Conservation (phyloP, 495 filamentous ascomycete genomes). For the Aspergillus heteromorphus region DNA sequence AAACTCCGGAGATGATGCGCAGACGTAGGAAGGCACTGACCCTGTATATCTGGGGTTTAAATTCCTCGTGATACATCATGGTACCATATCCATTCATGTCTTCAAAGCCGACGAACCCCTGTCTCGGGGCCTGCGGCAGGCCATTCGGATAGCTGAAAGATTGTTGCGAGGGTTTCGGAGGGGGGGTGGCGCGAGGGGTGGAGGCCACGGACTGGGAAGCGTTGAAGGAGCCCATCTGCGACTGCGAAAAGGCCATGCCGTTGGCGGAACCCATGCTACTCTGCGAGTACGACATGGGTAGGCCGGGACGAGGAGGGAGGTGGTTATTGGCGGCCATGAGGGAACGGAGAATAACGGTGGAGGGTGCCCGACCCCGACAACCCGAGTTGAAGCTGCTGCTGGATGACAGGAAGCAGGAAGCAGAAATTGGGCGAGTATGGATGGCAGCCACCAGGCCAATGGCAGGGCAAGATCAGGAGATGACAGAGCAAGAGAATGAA, state of each 20-base stretch:
- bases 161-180: slow-evolving; percentile 41
- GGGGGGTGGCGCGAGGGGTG: slow-evolving; percentile 51
- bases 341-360: background rate
- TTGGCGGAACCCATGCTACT: slow-evolving; percentile 38
- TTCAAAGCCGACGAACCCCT: slow-evolving; percentile 40
- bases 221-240: slow-evolving; percentile 47
- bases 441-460: slow-evolving; percentile 4
- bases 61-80: slow-evolving; percentile 48
- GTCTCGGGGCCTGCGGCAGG: slow-evolving; percentile 23
- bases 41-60: slow-evolving; percentile 71
- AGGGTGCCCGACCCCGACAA: slow-evolving; percentile 12
- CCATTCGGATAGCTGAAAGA: slow-evolving; percentile 43
- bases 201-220: slow-evolving; percentile 47
- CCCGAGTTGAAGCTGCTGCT: slow-evolving; percentile 2
- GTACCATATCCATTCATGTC: slow-evolving; percentile 45
- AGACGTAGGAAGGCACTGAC: slow-evolving; percentile 36
- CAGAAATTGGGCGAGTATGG: slow-evolving; percentile 3
- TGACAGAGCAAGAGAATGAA: slow-evolving; percentile 5
- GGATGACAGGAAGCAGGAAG: slow-evolving; percentile 9
- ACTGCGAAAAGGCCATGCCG: slow-evolving; percentile 37
- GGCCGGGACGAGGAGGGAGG: slow-evolving; percentile 31
- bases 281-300: slow-evolving; percentile 43
- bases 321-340: slow-evolving; percentile 44
- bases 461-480: slow-evolving; percentile 10
- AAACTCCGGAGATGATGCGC: background rate